phyloP scores from a whole-genome alignment of 2,329 filamentous ascomycete genomes.

The Pseudocercospora fuligena region DNA sequence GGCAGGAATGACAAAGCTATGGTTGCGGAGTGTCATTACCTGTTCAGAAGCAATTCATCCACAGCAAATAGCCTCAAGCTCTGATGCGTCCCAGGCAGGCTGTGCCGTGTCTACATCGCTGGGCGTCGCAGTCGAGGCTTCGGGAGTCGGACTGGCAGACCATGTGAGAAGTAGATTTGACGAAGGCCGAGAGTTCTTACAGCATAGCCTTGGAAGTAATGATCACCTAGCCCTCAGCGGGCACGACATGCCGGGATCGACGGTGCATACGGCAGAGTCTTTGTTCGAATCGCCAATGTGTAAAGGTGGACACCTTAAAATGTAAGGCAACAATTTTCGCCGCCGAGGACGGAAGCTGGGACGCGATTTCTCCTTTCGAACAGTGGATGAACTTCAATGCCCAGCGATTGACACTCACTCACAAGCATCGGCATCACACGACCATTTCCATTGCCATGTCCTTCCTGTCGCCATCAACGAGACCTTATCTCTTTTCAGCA shows the following conservation, averaged over 20 bases:
- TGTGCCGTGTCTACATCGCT: not conserved
- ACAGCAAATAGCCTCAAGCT: conserved; percentile 17
- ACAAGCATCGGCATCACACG: conserved; percentile 23
- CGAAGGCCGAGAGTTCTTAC: not conserved
- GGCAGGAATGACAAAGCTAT: not conserved
- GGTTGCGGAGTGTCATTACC: not conserved
- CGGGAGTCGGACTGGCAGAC: not conserved
- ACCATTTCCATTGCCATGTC: conserved; percentile 31
- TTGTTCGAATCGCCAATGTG: not conserved
- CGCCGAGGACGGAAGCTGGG: not conserved
- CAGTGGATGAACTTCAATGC: not conserved
- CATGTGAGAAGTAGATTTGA: not conserved
- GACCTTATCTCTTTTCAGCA: conserved; percentile 31
- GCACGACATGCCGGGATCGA: too few relatives aligned
- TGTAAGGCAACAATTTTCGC: not conserved
- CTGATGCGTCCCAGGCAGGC: not conserved
- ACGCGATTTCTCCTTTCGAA: not conserved
- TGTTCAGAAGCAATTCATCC: conserved; percentile 6
- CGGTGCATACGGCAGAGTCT: too few relatives aligned
- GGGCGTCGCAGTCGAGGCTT: not conserved
- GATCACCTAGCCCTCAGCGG: not conserved
- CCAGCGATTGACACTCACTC: not conserved
- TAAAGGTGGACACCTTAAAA: not conserved
- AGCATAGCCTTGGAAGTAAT: not conserved
- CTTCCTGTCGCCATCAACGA: conserved; percentile 26